Base-by-base conservation (phyloP, 2,329 filamentous ascomycete genomes). In the Phialemonium atrogriseum region DNA sequence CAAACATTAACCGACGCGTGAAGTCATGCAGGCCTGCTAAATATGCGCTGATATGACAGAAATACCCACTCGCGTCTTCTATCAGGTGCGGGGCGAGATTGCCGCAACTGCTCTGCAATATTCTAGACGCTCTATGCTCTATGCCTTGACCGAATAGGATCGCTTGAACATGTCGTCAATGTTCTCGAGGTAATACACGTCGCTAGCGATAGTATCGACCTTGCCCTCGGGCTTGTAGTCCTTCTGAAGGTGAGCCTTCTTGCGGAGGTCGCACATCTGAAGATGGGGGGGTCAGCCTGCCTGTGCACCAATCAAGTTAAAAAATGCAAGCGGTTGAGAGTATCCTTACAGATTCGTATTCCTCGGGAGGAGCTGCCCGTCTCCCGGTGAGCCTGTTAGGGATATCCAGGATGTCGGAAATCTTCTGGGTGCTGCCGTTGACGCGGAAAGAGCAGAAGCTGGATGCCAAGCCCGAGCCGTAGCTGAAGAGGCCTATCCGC, bases 111-210 rank as follows among this genome's bases (percentile, higher is more conserved):
- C n/a, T n/a, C n/a, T n/a, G n/a, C n/a, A n/a, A n/a, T n/a, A n/a
- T n/a, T n/a, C n/a, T n/a, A 24, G 14, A 21, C 15, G 17, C n/a
- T 12, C 8, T 10, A 24, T 6, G 14, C 11, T 38, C 54, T 73
- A 88, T 57, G 71, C 78, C 72, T 88, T 84, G 64, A 88, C 55
- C 35, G 69, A 62, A 61, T 91, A 91, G 54, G 73, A 73, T 50
- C 84, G 76, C 66, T 82, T 79, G 78, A 84, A 91, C 82, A 86
- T 86, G 48, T 85, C 82, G 51, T 91, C 84, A 28, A 91, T 73
- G 56, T 80, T 77, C 52, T 75, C 76, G 37, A 91, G 70, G 64
- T 88, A 91, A 67, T 89, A 91, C 14, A 77, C 77, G 37, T 77
- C 80, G 37, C 71, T 60, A 38, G 56, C 54, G 35, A 91, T 71